Evolutionary conservation across 805 yeast genomes (phyloP), one percentile per base, ranked within the genome.

Genomic region (Lipomyces orientalis): DNA sequence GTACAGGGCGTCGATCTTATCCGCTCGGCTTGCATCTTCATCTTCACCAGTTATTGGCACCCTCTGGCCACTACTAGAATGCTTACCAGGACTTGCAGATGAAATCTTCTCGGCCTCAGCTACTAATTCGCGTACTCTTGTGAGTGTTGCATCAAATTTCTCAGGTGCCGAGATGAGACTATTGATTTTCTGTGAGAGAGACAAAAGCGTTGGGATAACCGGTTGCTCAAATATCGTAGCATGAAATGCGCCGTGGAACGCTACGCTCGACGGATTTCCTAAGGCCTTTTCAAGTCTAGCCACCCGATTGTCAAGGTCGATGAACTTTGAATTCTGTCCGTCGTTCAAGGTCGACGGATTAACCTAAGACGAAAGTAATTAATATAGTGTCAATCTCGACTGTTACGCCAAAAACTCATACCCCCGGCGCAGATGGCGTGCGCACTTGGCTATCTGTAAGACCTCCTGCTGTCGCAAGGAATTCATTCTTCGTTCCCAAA

Each of bases 211-310:
- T 4, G 70, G 70, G 9, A 67, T 56, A 19, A 67, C 31, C 8
- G 67, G 70, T 31, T 52, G 62, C 14, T 67, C 70, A 12, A 58
- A 62, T 14, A 56, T 60, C 12, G 70, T 52, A 9, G 61, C 46
- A 25, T 35, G 33, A 54, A 65, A 58, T 10, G 62, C 34, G 49
- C 56, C 52, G 8, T 22, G 19, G 49, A 54, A 61, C 5, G 58
- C 16, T 14, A 65, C 34, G 54, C 63, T 62, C 25, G 61, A 22
- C 6, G 70, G 49, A 33, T 56, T 61, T 22, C 68, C 68, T 16
- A 67, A 54, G 19, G 65, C 61, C 14, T 43, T 56, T 54, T 67
- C 71, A 19, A 67, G 33, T 8, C 29, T 43, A 19, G 69, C 65
- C 14, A 67, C 39, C 5, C 71, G 65, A 9, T 61, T 37, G 25